These are phyloP conservation scores for Suhomyces bolitotheri DNA, from an alignment of 1,139 yeast genomes.

Conservation along the genomic window DNA sequence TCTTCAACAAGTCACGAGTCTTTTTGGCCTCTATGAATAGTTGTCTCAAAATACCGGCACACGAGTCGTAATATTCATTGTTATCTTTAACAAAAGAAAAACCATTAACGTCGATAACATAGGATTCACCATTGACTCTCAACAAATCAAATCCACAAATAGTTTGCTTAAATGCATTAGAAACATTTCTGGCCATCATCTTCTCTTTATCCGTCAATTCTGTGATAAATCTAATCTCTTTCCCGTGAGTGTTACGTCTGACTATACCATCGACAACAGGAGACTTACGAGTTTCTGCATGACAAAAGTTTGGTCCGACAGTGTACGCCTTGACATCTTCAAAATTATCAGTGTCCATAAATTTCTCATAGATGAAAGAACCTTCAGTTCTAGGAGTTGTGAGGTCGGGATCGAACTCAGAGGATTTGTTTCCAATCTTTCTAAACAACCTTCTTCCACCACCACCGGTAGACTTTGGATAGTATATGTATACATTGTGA, in stretches of 20 bases:
- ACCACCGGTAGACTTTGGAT: constrained; percentile 87
- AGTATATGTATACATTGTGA: constrained; percentile 93
- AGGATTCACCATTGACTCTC: constrained; percentile 84
- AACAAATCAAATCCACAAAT: constrained; percentile 96
- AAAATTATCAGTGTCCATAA: constrained; percentile 97
- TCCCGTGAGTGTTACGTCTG: constrained; percentile 95
- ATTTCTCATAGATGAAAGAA: constrained; percentile 87
- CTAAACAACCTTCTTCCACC: constrained; percentile 95
- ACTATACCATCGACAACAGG: constrained; percentile 99
- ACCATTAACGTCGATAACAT: constrained; percentile 97
- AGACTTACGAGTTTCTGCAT: constrained; percentile 96
- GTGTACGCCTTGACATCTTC: constrained; percentile 99
- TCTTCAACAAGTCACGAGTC: constrained; percentile 43
- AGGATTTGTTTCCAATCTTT: constrained; percentile 94
- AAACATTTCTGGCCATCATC: constrained; percentile 74
- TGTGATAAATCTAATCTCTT: constrained; percentile 90
- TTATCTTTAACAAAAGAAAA: constrained; percentile 97
- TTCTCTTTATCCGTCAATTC: constrained; percentile 74
- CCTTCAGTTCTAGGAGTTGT: constrained; percentile 81
- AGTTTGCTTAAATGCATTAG: constrained; percentile 82
- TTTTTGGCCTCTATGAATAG: constrained; percentile 64
- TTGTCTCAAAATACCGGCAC: constrained; percentile 75
- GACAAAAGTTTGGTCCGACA: constrained; percentile 87
- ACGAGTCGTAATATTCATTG: constrained; percentile 77
- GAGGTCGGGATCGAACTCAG: constrained; percentile 89